Percentiles rank a stretch among this genome's conserved stretches.
phyloP scores from a whole-genome alignment of 2,329 filamentous ascomycete species.

The Apiospora koreana region DNA sequence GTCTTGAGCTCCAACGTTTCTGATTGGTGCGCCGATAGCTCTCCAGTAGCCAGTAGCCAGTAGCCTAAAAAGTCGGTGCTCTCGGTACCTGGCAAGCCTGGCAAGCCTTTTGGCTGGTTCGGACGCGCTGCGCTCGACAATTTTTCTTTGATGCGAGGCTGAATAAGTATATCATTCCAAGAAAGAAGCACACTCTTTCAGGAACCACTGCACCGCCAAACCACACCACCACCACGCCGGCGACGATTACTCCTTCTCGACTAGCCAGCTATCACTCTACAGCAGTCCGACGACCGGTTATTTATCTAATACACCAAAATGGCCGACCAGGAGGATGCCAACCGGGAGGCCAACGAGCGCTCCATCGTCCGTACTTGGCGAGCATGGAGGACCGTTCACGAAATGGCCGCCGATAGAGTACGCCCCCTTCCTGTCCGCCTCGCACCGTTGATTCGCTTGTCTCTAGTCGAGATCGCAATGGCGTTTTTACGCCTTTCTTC shows the following conservation, averaged over 20 bases:
- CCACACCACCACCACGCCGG: neutral
- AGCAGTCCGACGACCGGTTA: neutral
- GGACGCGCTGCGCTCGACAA: slow-evolving; percentile 1
- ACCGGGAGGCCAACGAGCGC: slow-evolving; percentile 47
- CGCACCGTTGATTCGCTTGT: neutral
- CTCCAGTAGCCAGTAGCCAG: neutral
- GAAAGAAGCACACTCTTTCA: neutral
- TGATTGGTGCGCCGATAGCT: neutral
- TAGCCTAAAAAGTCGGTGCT: slow-evolving; percentile 1
- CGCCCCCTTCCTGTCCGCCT: slow-evolving; percentile 30
- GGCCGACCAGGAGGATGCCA: slow-evolving; percentile 42
- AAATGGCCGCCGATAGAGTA: slow-evolving; percentile 93
- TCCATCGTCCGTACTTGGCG: slow-evolving; percentile 78
- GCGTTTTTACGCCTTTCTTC: slow-evolving; percentile 17
- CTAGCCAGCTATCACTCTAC: neutral
- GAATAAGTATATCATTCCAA: neutral
- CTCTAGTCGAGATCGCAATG: neutral
- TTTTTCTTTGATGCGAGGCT: slow-evolving; percentile 9
- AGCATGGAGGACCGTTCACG: slow-evolving; percentile 88
- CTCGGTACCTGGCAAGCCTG: neutral
- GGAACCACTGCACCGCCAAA: neutral
- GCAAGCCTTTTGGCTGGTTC: neutral
- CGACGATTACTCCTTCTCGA: neutral
- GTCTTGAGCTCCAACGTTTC: neutral
- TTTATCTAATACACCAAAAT: slow-evolving; percentile 24